Evolutionary conservation across 2,329 filamentous ascomycete species (phyloP).

Genomic region (Podosphaera leucotricha): DNA sequence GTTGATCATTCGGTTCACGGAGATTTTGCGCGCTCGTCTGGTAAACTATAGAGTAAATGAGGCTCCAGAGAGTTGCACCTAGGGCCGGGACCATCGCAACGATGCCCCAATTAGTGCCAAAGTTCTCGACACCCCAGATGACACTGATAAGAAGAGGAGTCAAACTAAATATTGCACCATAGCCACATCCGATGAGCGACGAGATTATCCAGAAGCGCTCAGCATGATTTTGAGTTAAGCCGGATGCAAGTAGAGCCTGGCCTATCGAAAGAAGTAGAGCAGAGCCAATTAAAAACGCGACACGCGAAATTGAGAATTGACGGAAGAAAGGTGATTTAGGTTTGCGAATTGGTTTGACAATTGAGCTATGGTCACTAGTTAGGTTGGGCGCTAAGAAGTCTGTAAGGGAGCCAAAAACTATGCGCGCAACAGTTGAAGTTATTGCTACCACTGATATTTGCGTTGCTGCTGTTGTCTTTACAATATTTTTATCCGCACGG

Average conservation of each 20-base stretch:
- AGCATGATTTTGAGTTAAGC: slow-evolving; percentile 47
- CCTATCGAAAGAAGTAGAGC: slow-evolving; percentile 51
- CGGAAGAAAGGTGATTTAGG: slow-evolving; percentile 13
- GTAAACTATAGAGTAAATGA: slow-evolving; percentile 68
- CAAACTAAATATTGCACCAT: slow-evolving; percentile 75
- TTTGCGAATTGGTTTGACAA: slow-evolving; percentile 1
- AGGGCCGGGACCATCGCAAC: slow-evolving; percentile 76
- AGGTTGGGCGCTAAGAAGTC: slow-evolving; percentile 55
- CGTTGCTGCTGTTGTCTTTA: slow-evolving; percentile 40
- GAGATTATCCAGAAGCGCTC: slow-evolving; percentile 73
- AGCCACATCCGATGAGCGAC: slow-evolving; percentile 65
- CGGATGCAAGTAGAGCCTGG: slow-evolving; percentile 55
- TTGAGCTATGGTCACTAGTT: slow-evolving; percentile 14
- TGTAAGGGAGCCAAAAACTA: slow-evolving; percentile 73
- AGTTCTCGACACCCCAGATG: slow-evolving; percentile 97
- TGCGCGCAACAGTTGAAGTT: slow-evolving; percentile 70
- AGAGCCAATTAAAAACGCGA: slow-evolving; percentile 57
- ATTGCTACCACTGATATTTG: slow-evolving; percentile 85
- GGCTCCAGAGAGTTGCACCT: slow-evolving; percentile 72
- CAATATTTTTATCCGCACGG: slow-evolving; percentile 24
- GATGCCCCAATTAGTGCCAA: slow-evolving; percentile 94
- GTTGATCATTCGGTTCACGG: slow-evolving; percentile 15
- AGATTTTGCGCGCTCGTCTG: slow-evolving; percentile 34
- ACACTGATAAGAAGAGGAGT: slow-evolving; percentile 86
- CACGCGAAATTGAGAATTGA: slow-evolving; percentile 43